Conservation (phyloP, 2,329 filamentous ascomycete species). For the Colletotrichum liriopes region DNA sequence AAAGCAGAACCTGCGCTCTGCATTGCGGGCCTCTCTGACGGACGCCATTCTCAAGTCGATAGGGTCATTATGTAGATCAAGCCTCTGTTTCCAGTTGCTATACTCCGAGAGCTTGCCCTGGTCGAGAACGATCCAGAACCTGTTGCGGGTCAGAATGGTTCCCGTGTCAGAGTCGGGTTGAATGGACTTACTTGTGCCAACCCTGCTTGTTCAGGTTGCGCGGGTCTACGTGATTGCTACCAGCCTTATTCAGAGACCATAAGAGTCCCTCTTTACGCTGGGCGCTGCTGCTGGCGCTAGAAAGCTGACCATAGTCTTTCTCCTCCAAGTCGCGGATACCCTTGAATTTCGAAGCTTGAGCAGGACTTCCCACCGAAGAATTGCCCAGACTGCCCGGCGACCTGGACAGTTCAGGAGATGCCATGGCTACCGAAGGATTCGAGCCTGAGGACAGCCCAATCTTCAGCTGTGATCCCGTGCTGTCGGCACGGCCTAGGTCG, state of each 20-base stretch:
- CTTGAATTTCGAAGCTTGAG: constrained; percentile 79
- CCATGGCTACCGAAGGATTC: constrained; percentile 49
- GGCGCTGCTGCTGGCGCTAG: constrained; percentile 67
- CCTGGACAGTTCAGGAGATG: constrained; percentile 64
- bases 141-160: constrained; percentile 54
- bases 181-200: constrained; percentile 92
- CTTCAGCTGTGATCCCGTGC: constrained; percentile 79
- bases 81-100: constrained; percentile 98
- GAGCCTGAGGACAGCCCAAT: constrained; percentile 64
- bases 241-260: constrained; percentile 94
- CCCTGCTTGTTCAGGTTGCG: constrained; percentile 96
- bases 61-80: constrained; percentile 97
- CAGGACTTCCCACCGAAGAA: constrained; percentile 65
- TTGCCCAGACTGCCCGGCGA: constrained; percentile 70
- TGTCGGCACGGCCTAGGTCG: constrained; percentile 81
- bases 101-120: constrained; percentile 98
- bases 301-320: constrained; percentile 72
- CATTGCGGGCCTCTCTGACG: constrained; percentile 94
- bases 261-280: constrained; percentile 94
- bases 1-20: constrained; percentile 96
- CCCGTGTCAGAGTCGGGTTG: neutral
- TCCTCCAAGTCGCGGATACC: constrained; percentile 95
- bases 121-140: constrained; percentile 98
- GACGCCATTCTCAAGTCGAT: constrained; percentile 98
- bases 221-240: constrained; percentile 89